A percentile compares a stretch with the other conserved stretches of the same genome.
Conservation (phyloP, 1,284 basidiomycete genomes). For the Tranzscheliella williamsii region DNA sequence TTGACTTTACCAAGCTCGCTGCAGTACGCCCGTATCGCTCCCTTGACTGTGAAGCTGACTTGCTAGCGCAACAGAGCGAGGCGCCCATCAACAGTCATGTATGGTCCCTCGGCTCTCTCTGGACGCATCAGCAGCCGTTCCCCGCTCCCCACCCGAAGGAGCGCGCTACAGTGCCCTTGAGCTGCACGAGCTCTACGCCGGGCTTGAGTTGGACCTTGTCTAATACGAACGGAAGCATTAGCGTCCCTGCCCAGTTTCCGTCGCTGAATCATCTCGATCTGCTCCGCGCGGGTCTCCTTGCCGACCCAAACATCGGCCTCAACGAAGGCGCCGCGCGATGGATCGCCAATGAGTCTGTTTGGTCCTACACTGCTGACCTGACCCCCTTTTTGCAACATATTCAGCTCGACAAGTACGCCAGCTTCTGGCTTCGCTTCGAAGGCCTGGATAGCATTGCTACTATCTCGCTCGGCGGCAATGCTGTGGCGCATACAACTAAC, state of each 20-base stretch:
- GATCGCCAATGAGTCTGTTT: constrained; percentile 67
- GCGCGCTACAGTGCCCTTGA: not conserved
- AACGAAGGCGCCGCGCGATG: constrained; percentile 69
- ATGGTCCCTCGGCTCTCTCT: constrained; percentile 9
- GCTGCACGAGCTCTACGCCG: no score
- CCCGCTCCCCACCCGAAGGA: constrained; percentile 5
- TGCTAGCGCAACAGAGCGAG: no score
- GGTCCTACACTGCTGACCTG: constrained; percentile 70
- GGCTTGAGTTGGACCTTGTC: constrained; percentile 65
- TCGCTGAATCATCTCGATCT: constrained; percentile 69
- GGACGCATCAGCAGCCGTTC: constrained; percentile 15
- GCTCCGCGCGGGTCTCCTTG: constrained; percentile 66
- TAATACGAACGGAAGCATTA: constrained; percentile 67
- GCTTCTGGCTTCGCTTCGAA: constrained; percentile 67
- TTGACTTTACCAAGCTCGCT: no score
- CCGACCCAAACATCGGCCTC: constrained; percentile 67
- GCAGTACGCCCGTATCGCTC: no score
- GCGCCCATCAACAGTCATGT: no score
- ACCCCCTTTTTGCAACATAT: constrained; percentile 61
- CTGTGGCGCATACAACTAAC: constrained; percentile 68
- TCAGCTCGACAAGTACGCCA: constrained; percentile 42
- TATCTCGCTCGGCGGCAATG: constrained; percentile 66
- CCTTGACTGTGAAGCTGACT: no score
- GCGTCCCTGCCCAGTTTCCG: constrained; percentile 66
- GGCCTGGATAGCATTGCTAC: constrained; percentile 69